Evolutionary conservation across 1,139 yeast species (phyloP).

Genomic region (Magnusiomyces fungicola): DNA sequence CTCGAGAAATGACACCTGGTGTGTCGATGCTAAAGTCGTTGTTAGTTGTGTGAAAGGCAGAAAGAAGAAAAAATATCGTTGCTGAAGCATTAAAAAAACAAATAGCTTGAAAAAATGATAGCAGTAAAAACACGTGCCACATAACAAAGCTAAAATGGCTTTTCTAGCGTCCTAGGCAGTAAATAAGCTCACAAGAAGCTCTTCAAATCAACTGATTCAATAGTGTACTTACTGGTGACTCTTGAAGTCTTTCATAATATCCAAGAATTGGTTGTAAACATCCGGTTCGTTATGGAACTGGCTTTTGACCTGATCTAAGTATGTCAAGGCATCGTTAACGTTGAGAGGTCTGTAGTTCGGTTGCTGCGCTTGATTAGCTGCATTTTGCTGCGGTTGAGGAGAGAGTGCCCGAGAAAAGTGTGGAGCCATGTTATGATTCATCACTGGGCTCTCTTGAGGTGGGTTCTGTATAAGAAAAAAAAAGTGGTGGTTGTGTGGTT

Average conservation of each 20-base stretch:
- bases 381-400: conserved; percentile 8
- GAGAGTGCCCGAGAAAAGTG: conserved; percentile 12
- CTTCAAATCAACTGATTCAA: no score
- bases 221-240: conserved; percentile 62
- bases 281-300: conserved; percentile 92
- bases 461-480: conserved; percentile 1
- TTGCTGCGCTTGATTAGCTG: conserved; percentile 21
- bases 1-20: conserved; percentile 96
- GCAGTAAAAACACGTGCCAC: no score
- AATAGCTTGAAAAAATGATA: no score
- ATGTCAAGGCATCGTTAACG: conserved; percentile 92
- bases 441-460: conserved; percentile 11
- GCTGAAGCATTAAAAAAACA: neutral
- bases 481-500: neutral
- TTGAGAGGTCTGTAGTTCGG: conserved; percentile 71
- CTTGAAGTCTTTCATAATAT: conserved; percentile 97
- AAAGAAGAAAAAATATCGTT: conserved; percentile 6
- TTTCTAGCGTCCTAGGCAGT: no score
- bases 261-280: conserved; percentile 90
- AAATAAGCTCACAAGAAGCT: no score
- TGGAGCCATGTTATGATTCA: conserved; percentile 8
- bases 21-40: conserved; percentile 79
- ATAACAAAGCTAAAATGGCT: no score
- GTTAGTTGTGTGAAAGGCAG: no score
- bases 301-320: conserved; percentile 89